Percentiles rank a stretch among this genome's conserved stretches.
Evolutionary conservation across 2,329 filamentous ascomycete species (phyloP).

Genomic region (Colletotrichum lentis): DNA sequence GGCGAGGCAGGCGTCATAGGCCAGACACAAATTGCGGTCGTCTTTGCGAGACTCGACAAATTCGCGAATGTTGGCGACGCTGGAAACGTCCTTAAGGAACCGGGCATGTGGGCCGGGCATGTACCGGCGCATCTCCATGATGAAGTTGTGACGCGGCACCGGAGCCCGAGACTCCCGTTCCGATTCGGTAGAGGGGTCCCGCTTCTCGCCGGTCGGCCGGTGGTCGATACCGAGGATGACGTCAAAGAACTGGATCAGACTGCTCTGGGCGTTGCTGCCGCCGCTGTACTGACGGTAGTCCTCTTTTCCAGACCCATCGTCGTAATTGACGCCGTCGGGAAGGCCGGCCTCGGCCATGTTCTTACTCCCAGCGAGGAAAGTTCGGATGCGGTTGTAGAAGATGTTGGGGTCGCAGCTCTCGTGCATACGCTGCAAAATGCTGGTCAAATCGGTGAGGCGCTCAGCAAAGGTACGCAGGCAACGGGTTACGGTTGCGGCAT

Average conservation of each 20-base stretch:
- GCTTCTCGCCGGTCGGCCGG: constrained; percentile 82
- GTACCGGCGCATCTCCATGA: constrained; percentile 94
- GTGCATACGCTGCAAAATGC: constrained; percentile 86
- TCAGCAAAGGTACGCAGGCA: constrained; percentile 87
- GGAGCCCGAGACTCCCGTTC: constrained; percentile 55
- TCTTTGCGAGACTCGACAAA: constrained; percentile 73
- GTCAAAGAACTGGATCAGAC: constrained; percentile 97
- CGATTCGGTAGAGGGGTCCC: constrained; percentile 53
- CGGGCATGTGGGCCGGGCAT: constrained; percentile 94
- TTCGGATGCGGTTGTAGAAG: constrained; percentile 96
- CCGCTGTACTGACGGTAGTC: constrained; percentile 86
- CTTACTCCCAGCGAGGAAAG: constrained; percentile 94
- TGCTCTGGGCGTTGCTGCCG: constrained; percentile 96
- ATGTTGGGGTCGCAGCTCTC: constrained; percentile 93
- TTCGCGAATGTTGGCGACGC: constrained; percentile 84
- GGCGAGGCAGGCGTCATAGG: constrained; percentile 89
- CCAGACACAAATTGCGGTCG: constrained; percentile 74
- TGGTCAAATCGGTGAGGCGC: constrained; percentile 82
- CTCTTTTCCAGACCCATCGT: constrained; percentile 74
- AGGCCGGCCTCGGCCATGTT: constrained; percentile 97
- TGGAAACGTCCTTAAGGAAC: constrained; percentile 82
- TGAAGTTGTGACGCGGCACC: constrained; percentile 78
- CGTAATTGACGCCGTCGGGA: constrained; percentile 86
- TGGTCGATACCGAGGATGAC: constrained; percentile 89
- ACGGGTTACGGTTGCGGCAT: constrained; percentile 75